Evolutionary conservation across 2,329 filamentous ascomycete genomes (phyloP), one percentile per base, ranked within the genome.

Genomic region (Dryadomyces quercus-mongolicae): DNA sequence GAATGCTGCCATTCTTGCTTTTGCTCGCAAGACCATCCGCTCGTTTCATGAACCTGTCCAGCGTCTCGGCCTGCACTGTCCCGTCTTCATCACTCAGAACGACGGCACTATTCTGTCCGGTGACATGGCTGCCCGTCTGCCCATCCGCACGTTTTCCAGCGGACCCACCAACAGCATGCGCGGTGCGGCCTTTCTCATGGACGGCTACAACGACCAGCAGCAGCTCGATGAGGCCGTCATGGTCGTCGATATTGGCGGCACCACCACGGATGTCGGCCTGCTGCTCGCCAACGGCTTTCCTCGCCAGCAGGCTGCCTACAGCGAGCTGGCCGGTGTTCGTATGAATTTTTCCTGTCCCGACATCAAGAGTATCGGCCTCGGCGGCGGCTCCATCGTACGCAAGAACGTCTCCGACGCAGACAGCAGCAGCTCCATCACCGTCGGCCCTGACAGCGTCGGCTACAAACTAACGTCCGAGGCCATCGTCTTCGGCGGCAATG

Each of bases 181-280:
- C 52, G 80, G 81, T 1, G 81, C 81, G 2, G 82, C 81, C 0
- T 84, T 82, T 54, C 66, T 86, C 12, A 68, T 71, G 0, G 67
- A 71, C 43, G 62, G 63, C 3, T 57, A 67, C n/a, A 51, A 62
- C 20, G 62, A 64, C 1, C 63, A 62, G 5, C 22, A 51, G 51
- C 45, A 21, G 5, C 25, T 61, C 15, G 59, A 65, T 2, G 66
- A 73, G 54, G 65, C 69, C 0, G 66, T 74, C 59, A 78, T 85
- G 68, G 81, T 85, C 0, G 76, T 85, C 2, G 82, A 86, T 60
- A 78, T 86, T 53, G 82, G 82, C 0, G 82, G 82, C 2, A 86
- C 82, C 0, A 85, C 82, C 0, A 78, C 80, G 0, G 82, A 85
- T 59, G 78, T 84, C 12, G 81, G 82, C 0, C 65, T 83, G 0